phyloP scores from a whole-genome alignment of 192 early-diverging fungal genomes.

The Umbelopsis sp. region DNA sequence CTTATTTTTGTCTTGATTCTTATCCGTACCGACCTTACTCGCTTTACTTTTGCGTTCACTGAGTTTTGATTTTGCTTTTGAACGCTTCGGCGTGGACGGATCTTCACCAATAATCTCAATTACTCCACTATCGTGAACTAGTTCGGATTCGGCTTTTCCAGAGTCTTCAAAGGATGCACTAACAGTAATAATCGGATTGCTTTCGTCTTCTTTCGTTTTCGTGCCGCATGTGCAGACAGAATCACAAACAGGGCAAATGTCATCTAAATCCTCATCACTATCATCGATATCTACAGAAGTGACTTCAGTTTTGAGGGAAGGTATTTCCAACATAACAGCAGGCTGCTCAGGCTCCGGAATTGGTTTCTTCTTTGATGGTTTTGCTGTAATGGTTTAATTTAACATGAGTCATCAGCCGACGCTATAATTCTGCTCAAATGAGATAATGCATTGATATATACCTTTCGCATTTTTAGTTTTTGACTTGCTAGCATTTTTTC shows the following conservation, averaged over 20 bases:
- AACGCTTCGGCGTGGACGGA: not conserved
- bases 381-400: too few species aligned
- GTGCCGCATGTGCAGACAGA: conserved; percentile 54
- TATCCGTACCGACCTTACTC: not conserved
- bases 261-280: conserved; percentile 52
- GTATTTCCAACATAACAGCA: conserved; percentile 9
- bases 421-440: too few species aligned
- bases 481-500: not conserved
- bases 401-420: too few species aligned
- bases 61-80: not conserved
- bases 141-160: not conserved
- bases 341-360: not conserved
- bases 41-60: not conserved
- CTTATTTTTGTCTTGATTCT: not conserved
- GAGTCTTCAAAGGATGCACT: too few species aligned
- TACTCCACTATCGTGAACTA: not conserved
- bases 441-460: not conserved
- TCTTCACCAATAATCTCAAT: conserved; percentile 10
- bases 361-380: too few species aligned
- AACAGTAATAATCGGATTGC: not conserved
- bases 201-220: conserved; percentile 19
- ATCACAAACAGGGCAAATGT: conserved; percentile 60
- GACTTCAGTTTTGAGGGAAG: not conserved
- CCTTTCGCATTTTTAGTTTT: not conserved
- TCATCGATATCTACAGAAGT: conserved; percentile 38